phyloP scores from a whole-genome alignment of 768 basidiomycete genomes.

The Dioszegia aurantiaca region DNA sequence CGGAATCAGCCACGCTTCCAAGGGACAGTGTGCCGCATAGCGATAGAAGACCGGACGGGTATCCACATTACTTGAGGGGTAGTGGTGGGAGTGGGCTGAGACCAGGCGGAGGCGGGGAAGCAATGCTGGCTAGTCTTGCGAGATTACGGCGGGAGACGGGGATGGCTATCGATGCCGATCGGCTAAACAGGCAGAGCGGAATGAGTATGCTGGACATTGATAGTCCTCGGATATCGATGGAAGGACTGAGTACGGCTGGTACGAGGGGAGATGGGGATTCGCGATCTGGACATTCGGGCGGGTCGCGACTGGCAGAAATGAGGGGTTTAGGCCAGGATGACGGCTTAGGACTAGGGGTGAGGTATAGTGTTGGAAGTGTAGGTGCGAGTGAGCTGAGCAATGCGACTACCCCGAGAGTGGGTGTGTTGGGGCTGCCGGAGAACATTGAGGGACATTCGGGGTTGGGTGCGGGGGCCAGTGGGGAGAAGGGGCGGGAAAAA shows the following conservation, averaged over 20 bases:
- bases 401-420: too few species aligned
- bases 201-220: not conserved
- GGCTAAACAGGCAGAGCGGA: not conserved
- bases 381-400: not conserved
- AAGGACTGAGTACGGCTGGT: not conserved
- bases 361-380: not conserved
- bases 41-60: too few species aligned
- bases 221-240: not conserved
- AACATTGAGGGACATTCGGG: too few species aligned
- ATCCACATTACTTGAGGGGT: too few species aligned
- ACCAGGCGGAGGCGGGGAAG: not conserved
- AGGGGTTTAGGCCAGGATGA: too few species aligned
- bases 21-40: not conserved
- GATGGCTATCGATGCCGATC: slow-evolving; percentile 13
- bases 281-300: not conserved
- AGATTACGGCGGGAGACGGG: slow-evolving; percentile 23
- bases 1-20: slow-evolving; percentile 1
- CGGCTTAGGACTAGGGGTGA: not conserved
- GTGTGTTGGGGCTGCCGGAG: too few species aligned
- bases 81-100: not conserved
- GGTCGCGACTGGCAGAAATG: too few species aligned
- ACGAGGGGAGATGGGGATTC: not conserved
- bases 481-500: not conserved
- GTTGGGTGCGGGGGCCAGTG: too few species aligned
- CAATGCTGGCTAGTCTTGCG: slow-evolving; percentile 16